Evolutionary conservation across 768 basidiomycete species (phyloP), one percentile per base, ranked within the genome.

Genomic region (Leccinum barrowsii): DNA sequence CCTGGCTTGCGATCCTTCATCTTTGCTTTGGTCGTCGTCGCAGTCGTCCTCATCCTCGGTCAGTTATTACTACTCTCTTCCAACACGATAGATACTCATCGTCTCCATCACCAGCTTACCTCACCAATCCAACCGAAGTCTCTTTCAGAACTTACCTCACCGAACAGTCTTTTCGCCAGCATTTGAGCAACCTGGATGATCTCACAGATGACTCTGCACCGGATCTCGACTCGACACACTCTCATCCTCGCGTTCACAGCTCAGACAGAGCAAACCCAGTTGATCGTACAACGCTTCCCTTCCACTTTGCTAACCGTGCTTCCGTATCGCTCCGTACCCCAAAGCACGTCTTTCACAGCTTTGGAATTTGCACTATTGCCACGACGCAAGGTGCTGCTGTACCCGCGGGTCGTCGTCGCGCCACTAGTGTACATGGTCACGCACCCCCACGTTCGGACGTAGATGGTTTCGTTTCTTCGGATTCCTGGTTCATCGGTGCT

Each of bases 121-220:
- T 95, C 70, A 92, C 94, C 34, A 98, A 98, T 74, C 96, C 96
- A 22, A 86, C 89, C 56, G 94, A 98, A 74, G 86, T 86, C 50
- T 94, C 94, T 7, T 98, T 99, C 75, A 86, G 95, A 54, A 81
- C 93, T 19, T 95, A 92, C 76, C 86, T 98, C 64, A 98, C 95
- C n/a, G 94, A 97, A 69, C 91, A 92, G 69, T 95, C 94, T 24
- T 98, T 99, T 73, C 91, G 95, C 54, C 90, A 92, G 56, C 94
- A 98, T 73, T 83, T 98, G 59, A 91, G 85, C 59, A 87, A 87
- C 56, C 83, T 97, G 66, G 88, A 94, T 65, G 87, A 87, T 66
- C 77, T 75, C 50, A 69, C 75, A 57, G 82, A 85, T 54, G 86
- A 87, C 56, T 75, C 81, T 56, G 48, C 22, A 2, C 15, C 52